Conservation (phyloP, 345 rosid species). For the Ceriops zippeliana region DNA sequence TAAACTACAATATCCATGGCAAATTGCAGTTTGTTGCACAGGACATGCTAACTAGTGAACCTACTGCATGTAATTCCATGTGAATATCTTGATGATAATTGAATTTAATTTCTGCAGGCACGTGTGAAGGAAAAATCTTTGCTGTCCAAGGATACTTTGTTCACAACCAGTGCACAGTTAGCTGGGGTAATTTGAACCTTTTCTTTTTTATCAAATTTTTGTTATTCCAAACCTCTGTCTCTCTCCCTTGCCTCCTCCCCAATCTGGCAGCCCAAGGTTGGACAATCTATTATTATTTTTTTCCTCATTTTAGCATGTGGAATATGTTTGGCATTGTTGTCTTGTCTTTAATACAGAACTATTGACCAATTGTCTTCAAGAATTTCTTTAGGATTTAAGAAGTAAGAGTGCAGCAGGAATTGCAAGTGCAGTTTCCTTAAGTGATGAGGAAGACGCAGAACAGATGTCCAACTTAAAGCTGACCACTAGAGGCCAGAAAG, state of each 20-base stretch:
- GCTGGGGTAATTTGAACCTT: conserved; percentile 46
- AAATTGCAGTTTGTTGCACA: background rate
- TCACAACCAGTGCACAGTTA: conserved; percentile 47
- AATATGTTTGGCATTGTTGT: too few species aligned
- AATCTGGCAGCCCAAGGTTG: too few species aligned
- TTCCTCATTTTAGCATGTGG: too few species aligned
- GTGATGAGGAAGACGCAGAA: conserved; percentile 83
- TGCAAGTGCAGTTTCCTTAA: conserved; percentile 63
- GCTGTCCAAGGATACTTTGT: conserved; percentile 50
- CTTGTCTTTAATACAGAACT: background rate
- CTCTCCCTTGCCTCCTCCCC: too few species aligned
- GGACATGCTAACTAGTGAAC: background rate
- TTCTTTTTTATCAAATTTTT: background rate
- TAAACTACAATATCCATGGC: too few species aligned
- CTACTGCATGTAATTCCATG: background rate
- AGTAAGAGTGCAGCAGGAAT: conserved; percentile 47
- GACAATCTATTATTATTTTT: too few species aligned
- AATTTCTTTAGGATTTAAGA: conserved; percentile 43
- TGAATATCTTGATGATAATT: background rate
- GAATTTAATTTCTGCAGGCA: conserved; percentile 41
- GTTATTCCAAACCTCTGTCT: background rate
- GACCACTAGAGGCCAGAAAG: conserved; percentile 57
- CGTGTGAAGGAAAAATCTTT: conserved; percentile 81
- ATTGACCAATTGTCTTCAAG: conserved; percentile 14
- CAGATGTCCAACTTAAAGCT: conserved; percentile 46